Conservation (phyloP, 768 basidiomycete genomes). For the Pholiota conissans region DNA sequence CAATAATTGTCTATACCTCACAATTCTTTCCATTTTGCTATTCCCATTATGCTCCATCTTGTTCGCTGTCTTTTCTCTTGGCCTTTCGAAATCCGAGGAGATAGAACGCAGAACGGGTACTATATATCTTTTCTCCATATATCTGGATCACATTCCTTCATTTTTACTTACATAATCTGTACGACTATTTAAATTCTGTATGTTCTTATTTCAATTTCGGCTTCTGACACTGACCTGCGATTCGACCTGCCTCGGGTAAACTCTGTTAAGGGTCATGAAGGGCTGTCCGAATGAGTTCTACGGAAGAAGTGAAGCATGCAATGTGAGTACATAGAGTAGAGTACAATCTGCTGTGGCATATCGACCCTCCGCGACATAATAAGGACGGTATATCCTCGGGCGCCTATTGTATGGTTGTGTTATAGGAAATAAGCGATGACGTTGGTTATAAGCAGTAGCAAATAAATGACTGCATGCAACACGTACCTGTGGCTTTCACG, state of each 20-base stretch:
- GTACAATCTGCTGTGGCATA: neutral
- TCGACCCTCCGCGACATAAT: too few relatives aligned
- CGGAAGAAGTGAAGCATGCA: slow-evolving; percentile 1
- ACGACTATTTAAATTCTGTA: neutral
- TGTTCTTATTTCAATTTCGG: neutral
- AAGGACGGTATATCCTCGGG: neutral
- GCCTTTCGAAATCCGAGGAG: slow-evolving; percentile 1
- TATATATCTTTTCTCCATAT: slow-evolving; percentile 12
- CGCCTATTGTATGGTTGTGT: slow-evolving; percentile 2
- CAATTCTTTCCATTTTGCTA: neutral
- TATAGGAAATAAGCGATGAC: neutral
- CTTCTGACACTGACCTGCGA: neutral
- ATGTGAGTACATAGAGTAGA: neutral
- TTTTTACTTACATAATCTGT: neutral
- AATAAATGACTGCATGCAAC: slow-evolving; percentile 1
- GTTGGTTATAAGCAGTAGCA: neutral
- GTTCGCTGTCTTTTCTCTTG: slow-evolving; percentile 1
- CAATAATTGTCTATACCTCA: slow-evolving; percentile 3
- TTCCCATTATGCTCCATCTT: neutral
- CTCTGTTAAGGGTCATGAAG: neutral
- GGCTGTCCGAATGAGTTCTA: neutral
- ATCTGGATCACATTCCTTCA: slow-evolving; percentile 1
- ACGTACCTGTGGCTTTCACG: slow-evolving; percentile 5
- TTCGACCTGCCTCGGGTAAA: neutral
- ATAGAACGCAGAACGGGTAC: neutral